A percentile compares a stretch with the other conserved stretches of the same genome.
These are phyloP conservation scores for Zymoseptoria ardabiliae DNA, from an alignment of 2,329 filamentous ascomycete genomes.

Conservation along the genomic window DNA sequence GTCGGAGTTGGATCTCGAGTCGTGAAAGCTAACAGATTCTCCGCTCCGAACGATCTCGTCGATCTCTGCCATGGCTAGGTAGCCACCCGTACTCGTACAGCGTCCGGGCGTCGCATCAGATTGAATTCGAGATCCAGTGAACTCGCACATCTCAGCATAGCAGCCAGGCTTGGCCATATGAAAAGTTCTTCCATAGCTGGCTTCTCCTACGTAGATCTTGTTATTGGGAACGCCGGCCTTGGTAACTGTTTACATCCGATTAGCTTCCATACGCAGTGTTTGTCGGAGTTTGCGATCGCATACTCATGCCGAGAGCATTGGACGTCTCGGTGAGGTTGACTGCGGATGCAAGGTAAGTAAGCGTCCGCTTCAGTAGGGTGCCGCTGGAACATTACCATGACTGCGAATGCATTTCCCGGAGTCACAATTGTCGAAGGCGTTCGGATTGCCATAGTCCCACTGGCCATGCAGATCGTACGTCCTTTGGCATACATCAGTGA, in stretches of 20 bases:
- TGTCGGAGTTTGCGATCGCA: not conserved
- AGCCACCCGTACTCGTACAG: conserved; percentile 12
- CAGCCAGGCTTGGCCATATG: conserved; percentile 29
- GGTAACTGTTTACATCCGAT: not conserved
- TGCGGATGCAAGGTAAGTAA: too few species aligned
- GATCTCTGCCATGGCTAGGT: conserved; percentile 3
- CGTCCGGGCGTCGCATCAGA: too few species aligned
- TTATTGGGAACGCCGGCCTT: conserved; percentile 14
- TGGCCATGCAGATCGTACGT: too few species aligned
- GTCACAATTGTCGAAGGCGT: too few species aligned
- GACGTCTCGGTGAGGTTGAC: conserved; percentile 21
- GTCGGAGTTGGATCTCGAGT: conserved; percentile 1
- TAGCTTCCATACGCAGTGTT: not conserved
- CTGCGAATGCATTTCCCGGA: too few species aligned
- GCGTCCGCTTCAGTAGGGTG: too few species aligned
- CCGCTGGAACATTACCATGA: too few species aligned
- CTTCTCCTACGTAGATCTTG: conserved; percentile 33
- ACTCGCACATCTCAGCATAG: conserved; percentile 18
- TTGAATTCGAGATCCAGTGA: too few species aligned
- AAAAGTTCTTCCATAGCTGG: conserved; percentile 33
- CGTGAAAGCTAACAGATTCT: not conserved
- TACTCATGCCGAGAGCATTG: conserved; percentile 12
- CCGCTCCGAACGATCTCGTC: conserved; percentile 1
- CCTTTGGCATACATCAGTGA: too few species aligned
- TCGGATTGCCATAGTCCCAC: too few species aligned